Evolutionary conservation across 1,139 yeast genomes (phyloP).

Genomic region (Saccharomyces hybrid): DNA sequence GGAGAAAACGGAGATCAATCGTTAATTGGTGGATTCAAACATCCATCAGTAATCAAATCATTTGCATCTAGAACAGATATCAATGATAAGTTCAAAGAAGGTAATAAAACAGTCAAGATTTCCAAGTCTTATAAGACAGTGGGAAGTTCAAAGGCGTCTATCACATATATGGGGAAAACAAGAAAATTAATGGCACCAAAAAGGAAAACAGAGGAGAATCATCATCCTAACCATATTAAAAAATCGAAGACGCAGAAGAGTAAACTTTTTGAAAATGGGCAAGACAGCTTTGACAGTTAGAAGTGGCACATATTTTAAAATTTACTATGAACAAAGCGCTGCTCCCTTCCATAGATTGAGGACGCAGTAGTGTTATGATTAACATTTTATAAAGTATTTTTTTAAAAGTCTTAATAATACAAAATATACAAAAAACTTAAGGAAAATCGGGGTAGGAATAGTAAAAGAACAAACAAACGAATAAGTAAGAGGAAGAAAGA

Average conservation of each 20-base stretch:
- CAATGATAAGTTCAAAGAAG: conserved; percentile 37
- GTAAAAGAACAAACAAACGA: not conserved
- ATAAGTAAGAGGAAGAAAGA: not conserved
- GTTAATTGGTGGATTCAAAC: conserved; percentile 33
- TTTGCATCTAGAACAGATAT: conserved; percentile 38
- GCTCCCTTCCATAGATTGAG: not conserved
- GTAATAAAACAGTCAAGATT: conserved; percentile 47
- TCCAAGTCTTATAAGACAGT: conserved; percentile 51
- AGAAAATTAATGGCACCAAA: conserved; percentile 28
- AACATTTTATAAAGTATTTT: not conserved
- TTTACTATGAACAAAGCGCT: no score
- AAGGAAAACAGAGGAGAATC: conserved; percentile 5
- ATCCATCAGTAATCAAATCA: conserved; percentile 43
- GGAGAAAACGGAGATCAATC: conserved; percentile 22
- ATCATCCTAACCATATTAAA: not conserved
- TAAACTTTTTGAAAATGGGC: conserved; percentile 8
- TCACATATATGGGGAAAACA: conserved; percentile 43
- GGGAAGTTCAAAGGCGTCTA: conserved; percentile 51
- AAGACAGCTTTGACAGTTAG: conserved; percentile 12
- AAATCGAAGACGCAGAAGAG: not conserved
- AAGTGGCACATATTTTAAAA: not conserved
- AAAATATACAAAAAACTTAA: not conserved
- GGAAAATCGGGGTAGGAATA: not conserved
- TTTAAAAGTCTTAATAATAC: not conserved
- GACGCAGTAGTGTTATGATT: not conserved